phyloP scores from a whole-genome alignment of 768 basidiomycete species.

The Peribolospora baueri region DNA sequence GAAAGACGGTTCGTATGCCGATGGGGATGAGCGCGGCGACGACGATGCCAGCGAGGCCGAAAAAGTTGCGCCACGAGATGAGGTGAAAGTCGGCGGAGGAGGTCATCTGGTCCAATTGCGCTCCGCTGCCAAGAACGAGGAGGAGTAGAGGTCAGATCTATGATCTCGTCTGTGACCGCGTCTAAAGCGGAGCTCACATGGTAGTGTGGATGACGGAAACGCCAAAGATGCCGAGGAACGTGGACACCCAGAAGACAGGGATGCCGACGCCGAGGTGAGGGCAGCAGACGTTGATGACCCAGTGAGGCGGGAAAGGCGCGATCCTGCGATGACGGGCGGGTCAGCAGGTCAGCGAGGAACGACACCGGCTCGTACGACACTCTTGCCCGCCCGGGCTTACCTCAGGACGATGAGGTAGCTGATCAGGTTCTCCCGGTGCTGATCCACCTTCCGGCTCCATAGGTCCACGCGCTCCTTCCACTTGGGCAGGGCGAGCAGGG shows the following conservation, averaged over 20 bases:
- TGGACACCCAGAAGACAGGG: constrained; percentile 67
- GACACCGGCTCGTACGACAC: not conserved
- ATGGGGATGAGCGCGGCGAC: constrained; percentile 86
- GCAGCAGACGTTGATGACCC: constrained; percentile 80
- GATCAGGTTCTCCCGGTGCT: constrained; percentile 59
- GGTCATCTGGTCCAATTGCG: constrained; percentile 75
- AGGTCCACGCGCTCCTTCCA: constrained; percentile 61
- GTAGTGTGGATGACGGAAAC: constrained; percentile 84
- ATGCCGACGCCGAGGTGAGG: constrained; percentile 76
- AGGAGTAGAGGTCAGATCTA: not conserved
- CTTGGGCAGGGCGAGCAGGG: constrained; percentile 59
- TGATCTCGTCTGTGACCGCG: not conserved
- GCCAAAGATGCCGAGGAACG: constrained; percentile 72
- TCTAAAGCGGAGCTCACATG: constrained; percentile 36
- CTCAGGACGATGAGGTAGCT: constrained; percentile 74
- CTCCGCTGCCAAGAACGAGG: constrained; percentile 16
- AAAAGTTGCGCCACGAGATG: constrained; percentile 72
- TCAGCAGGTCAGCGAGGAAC: not conserved
- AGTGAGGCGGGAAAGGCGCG: constrained; percentile 69
- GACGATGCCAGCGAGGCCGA: constrained; percentile 58
- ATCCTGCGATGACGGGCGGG: constrained; percentile 28
- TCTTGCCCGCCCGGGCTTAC: constrained; percentile 7
- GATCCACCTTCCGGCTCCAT: constrained; percentile 53
- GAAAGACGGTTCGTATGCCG: constrained; percentile 60
- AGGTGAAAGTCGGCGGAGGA: constrained; percentile 78